Evolutionary conservation across 305 asterid genomes (phyloP).

Genomic region (Coffea humblotiana): DNA sequence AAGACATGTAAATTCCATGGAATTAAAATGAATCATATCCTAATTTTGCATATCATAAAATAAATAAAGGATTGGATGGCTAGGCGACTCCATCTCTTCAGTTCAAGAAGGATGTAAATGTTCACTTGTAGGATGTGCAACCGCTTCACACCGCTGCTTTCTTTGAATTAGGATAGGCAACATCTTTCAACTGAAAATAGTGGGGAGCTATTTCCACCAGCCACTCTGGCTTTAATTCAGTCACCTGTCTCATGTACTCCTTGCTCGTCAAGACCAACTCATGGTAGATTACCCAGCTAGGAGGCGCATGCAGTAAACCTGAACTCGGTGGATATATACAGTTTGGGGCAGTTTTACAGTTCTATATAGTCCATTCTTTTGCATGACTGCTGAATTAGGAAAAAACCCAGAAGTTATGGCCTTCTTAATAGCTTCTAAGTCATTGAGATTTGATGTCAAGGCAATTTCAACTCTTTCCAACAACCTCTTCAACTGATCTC

Average conservation of each 20-base stretch:
- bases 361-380: constrained; percentile 76
- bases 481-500: constrained; percentile 91
- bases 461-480: constrained; percentile 93
- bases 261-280: constrained; percentile 66
- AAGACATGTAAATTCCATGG: not conserved
- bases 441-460: constrained; percentile 55
- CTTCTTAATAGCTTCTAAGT: constrained; percentile 72
- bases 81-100: not conserved
- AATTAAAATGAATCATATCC: not conserved
- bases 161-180: constrained; percentile 39
- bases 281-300: constrained; percentile 70
- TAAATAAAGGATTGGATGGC: not conserved
- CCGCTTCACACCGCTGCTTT: not conserved
- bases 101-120: not conserved
- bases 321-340: constrained; percentile 89
- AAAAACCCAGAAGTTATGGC: constrained; percentile 78
- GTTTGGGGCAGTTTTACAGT: constrained; percentile 83
- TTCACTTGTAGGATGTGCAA: not conserved
- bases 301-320: constrained; percentile 55
- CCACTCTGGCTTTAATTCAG: constrained; percentile 73
- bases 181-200: constrained; percentile 61
- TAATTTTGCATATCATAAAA: not conserved
- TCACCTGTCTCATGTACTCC: constrained; percentile 77
- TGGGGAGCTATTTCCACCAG: constrained; percentile 73
- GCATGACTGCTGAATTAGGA: constrained; percentile 80